Evolutionary conservation across 2,329 filamentous ascomycete species (phyloP), one percentile per base, ranked within the genome.

Genomic region (Hypoxylon rubiginosum): DNA sequence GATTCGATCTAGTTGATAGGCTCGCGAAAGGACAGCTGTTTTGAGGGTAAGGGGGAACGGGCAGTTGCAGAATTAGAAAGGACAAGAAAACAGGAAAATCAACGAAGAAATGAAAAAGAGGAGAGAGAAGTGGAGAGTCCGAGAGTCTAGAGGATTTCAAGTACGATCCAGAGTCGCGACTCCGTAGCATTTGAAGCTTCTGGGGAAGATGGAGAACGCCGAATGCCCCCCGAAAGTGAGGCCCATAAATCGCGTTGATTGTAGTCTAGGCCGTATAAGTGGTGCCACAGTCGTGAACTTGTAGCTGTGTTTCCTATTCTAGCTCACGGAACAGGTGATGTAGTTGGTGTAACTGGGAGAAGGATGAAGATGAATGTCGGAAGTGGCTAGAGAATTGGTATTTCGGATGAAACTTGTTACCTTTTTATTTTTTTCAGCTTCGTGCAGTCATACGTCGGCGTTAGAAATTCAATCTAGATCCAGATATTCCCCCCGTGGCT

Each of bases 121-220:
- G 34, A 66, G 54, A 62, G 45, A 52, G 64, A n/a, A n/a, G n/a
- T n/a, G n/a, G n/a, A n/a, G n/a, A n/a, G n/a, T n/a, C 55, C 57
- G 64, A 64, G 57, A 68, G 43, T 60, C 62, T 60, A 62, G 62
- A 60, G 66, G 66, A 65, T 50, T 53, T 26, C 41, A 58, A n/a
- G 24, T n/a, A 41, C 46, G 34, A 54, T 36, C 50, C 52, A 59
- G 45, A 41, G 48, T 65, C 61, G 58, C 62, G 62, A 61, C 41
- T 63, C 30, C n/a, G 43, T 39, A 52, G 48, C 39, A 51, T 59
- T 63, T 64, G 57, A 67, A 57, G 57, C 57, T 64, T 69, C 64
- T 66, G 66, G 63, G 56, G 53, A 62, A 66, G 19, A 63, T 67
- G 65, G 65, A 68, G 62, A 64, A 68, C 53, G 64, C 64, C 63